Base-by-base conservation (phyloP, 2,329 filamentous ascomycete species). In the Endothia cerciana region DNA sequence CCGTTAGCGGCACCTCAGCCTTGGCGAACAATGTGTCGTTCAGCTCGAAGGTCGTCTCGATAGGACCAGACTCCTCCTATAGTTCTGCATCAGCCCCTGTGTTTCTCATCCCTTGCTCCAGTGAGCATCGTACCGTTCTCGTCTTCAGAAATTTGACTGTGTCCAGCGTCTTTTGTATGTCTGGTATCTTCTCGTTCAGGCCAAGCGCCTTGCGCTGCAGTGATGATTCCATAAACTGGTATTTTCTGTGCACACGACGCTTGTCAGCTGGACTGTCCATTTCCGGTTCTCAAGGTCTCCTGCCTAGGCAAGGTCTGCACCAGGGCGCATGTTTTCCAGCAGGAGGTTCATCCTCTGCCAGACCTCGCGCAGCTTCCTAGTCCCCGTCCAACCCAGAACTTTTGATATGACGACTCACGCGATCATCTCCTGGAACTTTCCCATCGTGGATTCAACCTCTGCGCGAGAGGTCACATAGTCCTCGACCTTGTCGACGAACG, bases 211-310 rank as follows among this genome's bases (percentile, higher is more conserved):
- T 87, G 69, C 93, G 87, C 77, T 97, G 91, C 66, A 95, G 91
- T 78, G 97, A 98, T 76, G 91, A 84, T 81, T 98, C 93, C 95
- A 99, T 99, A 81, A 98, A 99, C 78, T 98, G 95, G 82, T 99
- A 99, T 85, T 99, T 99, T 72, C 93, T 97, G 76, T 77, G 75
- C 79, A 4, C 17, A n/a, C n/a, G 25, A 25, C 36, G 43, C 55
- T 2, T 33, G 65, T 67, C 59, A 67, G 25, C 47, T 17, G 8
- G 13, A 36, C 28, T 38, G n/a, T 19, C 59, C 19, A 40, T 28
- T 25, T 30, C 25, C 17, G 4, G 13, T 25, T 19, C 6, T 17
- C 19, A 6, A 28, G 6, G 43, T 45, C 15, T 17, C n/a, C 11
- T 11, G 7, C 40, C 4, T 11, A 25, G 28, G 57, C 7, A 19